Base-by-base conservation (phyloP, 176 grass and related monocot genomes). In the Carex scoparia region DNA sequence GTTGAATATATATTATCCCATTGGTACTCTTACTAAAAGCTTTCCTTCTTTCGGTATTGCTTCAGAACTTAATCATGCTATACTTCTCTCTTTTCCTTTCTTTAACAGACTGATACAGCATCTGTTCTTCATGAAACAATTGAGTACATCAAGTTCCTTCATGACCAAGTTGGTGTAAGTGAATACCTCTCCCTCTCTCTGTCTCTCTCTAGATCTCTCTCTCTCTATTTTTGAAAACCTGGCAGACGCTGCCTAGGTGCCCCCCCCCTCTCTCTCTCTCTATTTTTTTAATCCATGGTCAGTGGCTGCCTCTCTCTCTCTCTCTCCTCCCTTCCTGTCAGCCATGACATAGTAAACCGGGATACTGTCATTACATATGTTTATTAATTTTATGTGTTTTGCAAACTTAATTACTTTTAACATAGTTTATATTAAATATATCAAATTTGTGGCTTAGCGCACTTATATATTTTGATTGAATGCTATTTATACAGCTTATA, bases 101-200 rank as follows among this genome's bases (percentile, higher is more conserved):
- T 67, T 84, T 68, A 85, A 81, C 91, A 99, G 97, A 99, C 97
- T 15, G 97, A 99, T 87, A 99, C 97, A 15, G 97, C 97, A 88
- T 99, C 97, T 68, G 97, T 99, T 91, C 93, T 99, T 81, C 93
- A 95, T 68, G 97, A 99, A 88, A 92, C 97, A 72, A 94, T 99
- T 68, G 97, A 96, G 70, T 99, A 99, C 93, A 99, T 99, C 86
- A 99, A 90, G 90, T 99, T 92, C 81, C 97, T 99, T 87, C 97
- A 99, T 85, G 93, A 96, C 86, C 93, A 99, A 89, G 93, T 92
- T 84, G 81, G 85, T 88, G 96, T 99, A 89, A 94, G 96, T 92
- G 42, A 81, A 59, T 54, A 14, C 15, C 38, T 61, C 32, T 35
- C 12, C 6, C 46, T 60, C 16, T 4, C 38, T 40, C 33, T 3